Conservation (phyloP, 2,329 filamentous ascomycete genomes). For the Bisporella sp. region DNA sequence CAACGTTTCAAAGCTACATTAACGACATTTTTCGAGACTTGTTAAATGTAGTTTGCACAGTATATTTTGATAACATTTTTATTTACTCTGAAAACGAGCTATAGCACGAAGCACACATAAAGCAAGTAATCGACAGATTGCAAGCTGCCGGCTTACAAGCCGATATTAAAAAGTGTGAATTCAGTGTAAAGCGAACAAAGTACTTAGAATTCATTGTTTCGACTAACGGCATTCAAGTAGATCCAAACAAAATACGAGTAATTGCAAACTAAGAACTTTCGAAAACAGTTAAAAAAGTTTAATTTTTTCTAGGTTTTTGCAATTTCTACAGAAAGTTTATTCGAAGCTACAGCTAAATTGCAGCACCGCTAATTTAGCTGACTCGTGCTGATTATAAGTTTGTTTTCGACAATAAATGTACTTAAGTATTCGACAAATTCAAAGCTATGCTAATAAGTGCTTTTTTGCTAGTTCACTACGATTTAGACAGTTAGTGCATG, state of each 20-base stretch:
- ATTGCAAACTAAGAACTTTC: background rate
- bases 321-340: background rate
- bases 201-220: constrained; percentile 6
- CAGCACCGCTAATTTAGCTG: background rate
- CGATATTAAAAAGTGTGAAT: constrained; percentile 5
- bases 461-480: no score
- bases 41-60: constrained; percentile 1
- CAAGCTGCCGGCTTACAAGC: constrained; percentile 1
- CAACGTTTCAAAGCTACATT: constrained; percentile 3
- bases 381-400: background rate
- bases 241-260: background rate
- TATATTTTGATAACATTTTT: background rate
- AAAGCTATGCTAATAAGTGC: no score
- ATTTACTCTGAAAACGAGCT: background rate
- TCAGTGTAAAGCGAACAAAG: background rate
- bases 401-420: no score
- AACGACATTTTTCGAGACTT: constrained; percentile 3
- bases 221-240: background rate
- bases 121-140: background rate
- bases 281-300: background rate
- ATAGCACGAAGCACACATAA: background rate
- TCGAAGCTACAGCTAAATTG: background rate
- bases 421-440: no score
- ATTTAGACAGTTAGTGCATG: background rate
- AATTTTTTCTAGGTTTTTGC: background rate